A percentile compares a stretch with the other conserved stretches of the same genome.
These are phyloP conservation scores for Phytophthora sp. DNA, from an alignment of 352 stramenopile genomes.

Conservation along the genomic window DNA sequence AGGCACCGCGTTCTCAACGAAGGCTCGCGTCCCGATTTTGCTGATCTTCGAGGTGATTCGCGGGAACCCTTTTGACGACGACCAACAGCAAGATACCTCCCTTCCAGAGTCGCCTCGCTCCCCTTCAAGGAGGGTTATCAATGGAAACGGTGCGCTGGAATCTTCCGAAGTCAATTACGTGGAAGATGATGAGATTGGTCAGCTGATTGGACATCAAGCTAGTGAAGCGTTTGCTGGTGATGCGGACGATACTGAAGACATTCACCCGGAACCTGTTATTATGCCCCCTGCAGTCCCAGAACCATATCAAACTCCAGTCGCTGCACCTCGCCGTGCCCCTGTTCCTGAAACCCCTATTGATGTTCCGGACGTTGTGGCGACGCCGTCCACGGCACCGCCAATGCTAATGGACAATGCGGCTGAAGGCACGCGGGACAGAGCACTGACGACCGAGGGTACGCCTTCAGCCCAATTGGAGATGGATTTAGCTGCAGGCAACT, in stretches of 20 bases:
- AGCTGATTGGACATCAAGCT: slow-evolving; percentile 73
- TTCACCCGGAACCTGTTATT: slow-evolving; percentile 5
- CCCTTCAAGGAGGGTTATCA: slow-evolving; percentile 40
- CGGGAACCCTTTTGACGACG: slow-evolving; percentile 65
- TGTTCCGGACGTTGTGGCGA: slow-evolving; percentile 57
- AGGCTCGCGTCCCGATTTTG: slow-evolving; percentile 86
- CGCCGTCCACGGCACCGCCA: slow-evolving; percentile 46
- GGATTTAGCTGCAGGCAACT: slow-evolving; percentile 56
- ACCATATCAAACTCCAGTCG: slow-evolving; percentile 19
- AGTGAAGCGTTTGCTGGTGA: slow-evolving; percentile 57
- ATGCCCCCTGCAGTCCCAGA: slow-evolving; percentile 15
- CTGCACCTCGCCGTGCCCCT: slow-evolving; percentile 21
- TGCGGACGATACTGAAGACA: slow-evolving; percentile 39
- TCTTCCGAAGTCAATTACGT: slow-evolving; percentile 69
- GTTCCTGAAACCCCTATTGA: slow-evolving; percentile 78
- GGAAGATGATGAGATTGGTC: slow-evolving; percentile 81
- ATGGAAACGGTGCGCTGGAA: slow-evolving; percentile 46
- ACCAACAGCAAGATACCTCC: slow-evolving; percentile 44
- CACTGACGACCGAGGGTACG: neutral
- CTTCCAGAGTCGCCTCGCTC: slow-evolving; percentile 59
- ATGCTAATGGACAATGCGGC: slow-evolving; percentile 24
- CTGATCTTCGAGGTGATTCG: slow-evolving; percentile 90
- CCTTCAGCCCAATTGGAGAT: slow-evolving; percentile 53
- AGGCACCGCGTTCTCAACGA: slow-evolving; percentile 89
- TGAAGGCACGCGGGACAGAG: slow-evolving; percentile 9